Conservation (phyloP, 2,329 filamentous ascomycete species). For the Aspergillus flavus region DNA sequence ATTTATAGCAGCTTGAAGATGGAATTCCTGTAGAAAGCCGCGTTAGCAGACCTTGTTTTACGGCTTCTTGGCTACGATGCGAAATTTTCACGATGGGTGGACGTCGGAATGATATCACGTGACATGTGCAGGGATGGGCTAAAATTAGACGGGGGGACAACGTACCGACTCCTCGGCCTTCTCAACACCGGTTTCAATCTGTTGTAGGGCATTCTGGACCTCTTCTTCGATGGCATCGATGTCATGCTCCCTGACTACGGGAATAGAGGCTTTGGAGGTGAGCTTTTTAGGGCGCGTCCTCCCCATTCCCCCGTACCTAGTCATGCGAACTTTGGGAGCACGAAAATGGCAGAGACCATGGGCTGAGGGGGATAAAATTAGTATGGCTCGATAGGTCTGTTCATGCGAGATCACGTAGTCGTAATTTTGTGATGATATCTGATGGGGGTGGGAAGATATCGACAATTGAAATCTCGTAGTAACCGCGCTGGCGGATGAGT, state of each 20-base stretch:
- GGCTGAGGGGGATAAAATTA: constrained; percentile 63
- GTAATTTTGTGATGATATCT: constrained; percentile 60
- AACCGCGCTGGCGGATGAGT: constrained; percentile 43
- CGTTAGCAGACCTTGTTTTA: constrained; percentile 22
- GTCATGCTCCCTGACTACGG: constrained; percentile 85
- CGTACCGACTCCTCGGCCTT: constrained; percentile 96
- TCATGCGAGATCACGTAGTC: constrained; percentile 56
- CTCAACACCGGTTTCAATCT: constrained; percentile 94
- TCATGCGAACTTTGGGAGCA: constrained; percentile 46
- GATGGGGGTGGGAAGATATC: constrained; percentile 50
- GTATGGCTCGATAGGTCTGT: constrained; percentile 63
- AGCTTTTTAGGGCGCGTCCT: constrained; percentile 68
- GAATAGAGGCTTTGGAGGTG: constrained; percentile 84
- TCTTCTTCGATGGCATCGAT: constrained; percentile 88
- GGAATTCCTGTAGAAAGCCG: constrained; percentile 72
- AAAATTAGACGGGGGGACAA: constrained; percentile 44
- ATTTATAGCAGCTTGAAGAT: constrained; percentile 83
- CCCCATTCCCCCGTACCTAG: constrained; percentile 49
- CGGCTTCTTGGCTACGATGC: constrained; percentile 16
- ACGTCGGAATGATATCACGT: constrained; percentile 40
- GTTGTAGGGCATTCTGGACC: constrained; percentile 76
- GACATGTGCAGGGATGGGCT: constrained; percentile 38
- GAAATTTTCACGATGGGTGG: constrained; percentile 38
- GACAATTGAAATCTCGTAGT: constrained; percentile 35
- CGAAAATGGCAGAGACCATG: constrained; percentile 42